Evolutionary conservation across 2,329 filamentous ascomycete species (phyloP).

Genomic region (Diaporthe caulivora): DNA sequence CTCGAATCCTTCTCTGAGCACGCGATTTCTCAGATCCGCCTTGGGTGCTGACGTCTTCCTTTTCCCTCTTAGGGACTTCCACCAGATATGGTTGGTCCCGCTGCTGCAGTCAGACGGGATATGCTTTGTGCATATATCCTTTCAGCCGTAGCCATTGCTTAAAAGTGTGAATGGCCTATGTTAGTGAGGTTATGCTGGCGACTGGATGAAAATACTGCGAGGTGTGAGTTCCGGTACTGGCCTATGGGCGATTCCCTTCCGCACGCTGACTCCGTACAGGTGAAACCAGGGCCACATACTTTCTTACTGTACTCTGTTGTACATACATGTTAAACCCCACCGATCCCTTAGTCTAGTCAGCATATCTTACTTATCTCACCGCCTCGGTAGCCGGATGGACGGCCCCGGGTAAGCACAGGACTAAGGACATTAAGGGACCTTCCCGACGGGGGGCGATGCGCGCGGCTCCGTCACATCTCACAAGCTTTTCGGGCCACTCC

Average conservation of each 20-base stretch:
- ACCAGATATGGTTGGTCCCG: background rate
- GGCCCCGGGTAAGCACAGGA: background rate
- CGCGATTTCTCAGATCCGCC: background rate
- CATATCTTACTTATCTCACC: background rate
- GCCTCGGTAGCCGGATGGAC: background rate
- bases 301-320: background rate
- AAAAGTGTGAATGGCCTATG: background rate
- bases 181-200: background rate
- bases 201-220: background rate
- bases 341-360: background rate
- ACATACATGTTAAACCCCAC: background rate
- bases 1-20: background rate
- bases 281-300: background rate
- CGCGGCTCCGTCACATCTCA: background rate
- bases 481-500: background rate
- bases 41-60: background rate
- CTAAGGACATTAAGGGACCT: background rate
- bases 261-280: background rate
- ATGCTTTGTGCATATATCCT: background rate
- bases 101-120: background rate
- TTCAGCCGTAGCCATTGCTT: background rate
- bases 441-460: background rate
- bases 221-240: background rate
- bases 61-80: background rate
- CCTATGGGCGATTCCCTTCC: background rate